Conservation (phyloP, 495 filamentous ascomycete genomes). For the Articulospora tetracladia region DNA sequence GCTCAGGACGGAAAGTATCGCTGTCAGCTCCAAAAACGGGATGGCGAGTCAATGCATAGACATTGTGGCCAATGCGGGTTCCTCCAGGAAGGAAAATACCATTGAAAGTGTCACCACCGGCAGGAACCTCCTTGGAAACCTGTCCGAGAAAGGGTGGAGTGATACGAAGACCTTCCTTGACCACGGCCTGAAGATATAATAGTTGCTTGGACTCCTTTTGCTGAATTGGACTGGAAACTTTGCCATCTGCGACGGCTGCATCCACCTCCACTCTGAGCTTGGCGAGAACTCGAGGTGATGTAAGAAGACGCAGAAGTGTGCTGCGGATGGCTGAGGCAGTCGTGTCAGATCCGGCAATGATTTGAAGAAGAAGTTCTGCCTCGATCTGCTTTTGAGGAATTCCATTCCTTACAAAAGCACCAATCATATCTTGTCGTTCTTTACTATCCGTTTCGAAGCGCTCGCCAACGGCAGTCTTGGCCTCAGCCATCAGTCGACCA, state of each 20-base stretch:
- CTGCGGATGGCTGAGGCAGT: constrained; percentile 55
- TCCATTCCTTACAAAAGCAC: constrained; percentile 38
- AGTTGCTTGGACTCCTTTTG: constrained; percentile 36
- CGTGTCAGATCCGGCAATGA: constrained; percentile 60
- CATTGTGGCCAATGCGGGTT: constrained; percentile 43
- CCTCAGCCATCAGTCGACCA: constrained; percentile 45
- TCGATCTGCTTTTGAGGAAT: constrained; percentile 36
- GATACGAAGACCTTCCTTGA: constrained; percentile 47
- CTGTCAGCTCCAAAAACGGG: constrained; percentile 39
- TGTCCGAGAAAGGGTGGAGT: constrained; percentile 32
- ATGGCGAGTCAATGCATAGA: constrained; percentile 27
- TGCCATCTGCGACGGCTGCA: constrained; percentile 26
- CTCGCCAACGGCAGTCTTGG: constrained; percentile 17
- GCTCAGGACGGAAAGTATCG: constrained; percentile 43
- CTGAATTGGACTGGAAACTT: constrained; percentile 31
- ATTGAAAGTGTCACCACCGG: constrained; percentile 47
- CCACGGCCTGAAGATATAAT: constrained; percentile 47
- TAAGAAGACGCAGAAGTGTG: constrained; percentile 49
- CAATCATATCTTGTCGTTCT: constrained; percentile 38
- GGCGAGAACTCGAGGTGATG: constrained; percentile 37
- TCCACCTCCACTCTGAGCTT: constrained; percentile 56
- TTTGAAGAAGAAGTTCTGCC: constrained; percentile 36
- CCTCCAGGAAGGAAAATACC: constrained; percentile 52
- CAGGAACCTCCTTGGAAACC: constrained; percentile 40
- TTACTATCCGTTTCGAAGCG: constrained; percentile 11